These are phyloP conservation scores for Apophysomyces variabilis DNA, from an alignment of 371 early-diverging fungal genomes.

Conservation along the genomic window DNA sequence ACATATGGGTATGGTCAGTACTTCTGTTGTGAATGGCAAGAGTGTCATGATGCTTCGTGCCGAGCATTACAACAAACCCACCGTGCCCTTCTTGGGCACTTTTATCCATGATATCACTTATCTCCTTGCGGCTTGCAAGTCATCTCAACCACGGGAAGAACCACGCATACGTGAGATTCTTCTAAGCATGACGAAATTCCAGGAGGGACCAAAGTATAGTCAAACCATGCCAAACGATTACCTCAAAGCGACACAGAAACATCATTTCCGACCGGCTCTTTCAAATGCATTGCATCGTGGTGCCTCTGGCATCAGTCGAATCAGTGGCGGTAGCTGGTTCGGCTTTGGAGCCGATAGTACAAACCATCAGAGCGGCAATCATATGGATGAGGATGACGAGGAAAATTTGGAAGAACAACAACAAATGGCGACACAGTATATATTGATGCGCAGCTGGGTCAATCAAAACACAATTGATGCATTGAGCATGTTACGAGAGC, in stretches of 20 bases:
- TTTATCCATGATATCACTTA: conserved; percentile 84
- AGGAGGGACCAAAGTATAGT: conserved; percentile 66
- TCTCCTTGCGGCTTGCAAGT: conserved; percentile 68
- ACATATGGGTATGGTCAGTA: conserved; percentile 58
- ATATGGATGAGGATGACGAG: conserved; percentile 18
- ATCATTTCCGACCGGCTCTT: conserved; percentile 59
- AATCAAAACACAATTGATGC: conserved; percentile 73
- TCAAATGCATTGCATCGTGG: conserved; percentile 59
- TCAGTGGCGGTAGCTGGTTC: conserved; percentile 51
- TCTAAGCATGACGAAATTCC: conserved; percentile 58
- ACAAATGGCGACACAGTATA: conserved; percentile 63
- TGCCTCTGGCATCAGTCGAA: conserved; percentile 53
- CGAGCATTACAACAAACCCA: conserved; percentile 59
- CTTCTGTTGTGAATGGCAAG: conserved; percentile 41
- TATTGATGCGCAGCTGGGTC: conserved; percentile 52
- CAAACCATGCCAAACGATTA: conserved; percentile 54
- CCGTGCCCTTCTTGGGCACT: conserved; percentile 79
- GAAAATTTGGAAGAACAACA: conserved; percentile 35
- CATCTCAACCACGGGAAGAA: conserved; percentile 51
- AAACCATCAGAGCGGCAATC: conserved; percentile 9
- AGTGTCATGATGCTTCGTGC: conserved; percentile 39
- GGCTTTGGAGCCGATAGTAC: conserved; percentile 22
- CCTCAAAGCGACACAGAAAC: conserved; percentile 60
- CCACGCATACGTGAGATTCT: conserved; percentile 59
- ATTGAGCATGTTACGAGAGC: conserved; percentile 65